Conservation (phyloP, 139 green algal genomes). For the Tetraselmis striata region DNA sequence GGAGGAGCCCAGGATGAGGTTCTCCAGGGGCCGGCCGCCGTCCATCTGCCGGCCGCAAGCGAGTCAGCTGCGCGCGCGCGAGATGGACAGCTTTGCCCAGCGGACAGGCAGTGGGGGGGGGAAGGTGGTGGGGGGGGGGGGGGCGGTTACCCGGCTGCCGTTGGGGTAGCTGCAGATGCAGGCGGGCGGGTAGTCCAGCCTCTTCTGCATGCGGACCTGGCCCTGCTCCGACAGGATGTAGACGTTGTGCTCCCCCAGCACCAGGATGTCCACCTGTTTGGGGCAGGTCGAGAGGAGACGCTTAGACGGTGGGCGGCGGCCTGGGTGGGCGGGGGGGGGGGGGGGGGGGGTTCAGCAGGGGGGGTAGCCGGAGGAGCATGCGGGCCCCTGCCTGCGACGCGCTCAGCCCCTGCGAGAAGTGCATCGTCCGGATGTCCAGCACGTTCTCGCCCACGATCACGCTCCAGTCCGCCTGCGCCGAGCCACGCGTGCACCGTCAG, state of each 20-base stretch:
- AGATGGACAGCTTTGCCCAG: too few species aligned
- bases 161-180: constrained; percentile 34
- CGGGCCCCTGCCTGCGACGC: background rate
- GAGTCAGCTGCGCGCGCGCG: too few species aligned
- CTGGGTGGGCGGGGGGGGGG: too few species aligned
- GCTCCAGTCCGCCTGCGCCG: constrained; percentile 38
- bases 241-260: constrained; percentile 50
- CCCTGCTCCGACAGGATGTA: constrained; percentile 31
- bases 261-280: constrained; percentile 36
- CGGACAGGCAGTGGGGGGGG: too few species aligned
- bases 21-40: constrained; percentile 24
- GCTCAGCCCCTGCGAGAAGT: background rate
- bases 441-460: constrained; percentile 45
- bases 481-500: too few species aligned
- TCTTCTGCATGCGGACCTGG: constrained; percentile 36
- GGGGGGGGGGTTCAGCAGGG: too few species aligned
- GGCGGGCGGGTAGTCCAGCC: constrained; percentile 55
- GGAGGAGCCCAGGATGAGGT: constrained; percentile 50
- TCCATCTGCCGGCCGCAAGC: background rate
- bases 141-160: background rate
- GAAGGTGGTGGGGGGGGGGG: background rate
- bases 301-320: too few species aligned
- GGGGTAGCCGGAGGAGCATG: background rate
- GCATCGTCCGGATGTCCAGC: constrained; percentile 37
- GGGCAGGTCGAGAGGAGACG: too few species aligned